Evolutionary conservation across 2,329 filamentous ascomycete species (phyloP).

Genomic region (Dichotomopilus funicola): DNA sequence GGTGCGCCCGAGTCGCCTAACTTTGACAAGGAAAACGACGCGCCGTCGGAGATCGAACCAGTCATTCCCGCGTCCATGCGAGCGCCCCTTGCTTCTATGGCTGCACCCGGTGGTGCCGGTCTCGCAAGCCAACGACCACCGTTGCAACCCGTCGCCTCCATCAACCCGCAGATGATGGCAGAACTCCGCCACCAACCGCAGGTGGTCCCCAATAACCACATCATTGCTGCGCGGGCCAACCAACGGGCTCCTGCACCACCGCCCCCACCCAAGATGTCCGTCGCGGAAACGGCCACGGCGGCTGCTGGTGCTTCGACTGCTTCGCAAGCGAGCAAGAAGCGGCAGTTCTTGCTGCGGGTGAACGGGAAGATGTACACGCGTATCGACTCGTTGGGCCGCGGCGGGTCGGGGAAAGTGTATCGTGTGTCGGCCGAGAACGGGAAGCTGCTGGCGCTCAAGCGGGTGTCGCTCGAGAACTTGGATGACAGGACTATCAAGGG

Average conservation of each 20-base stretch:
- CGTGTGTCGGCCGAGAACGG: slow-evolving; percentile 95
- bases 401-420: slow-evolving; percentile 91
- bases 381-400: slow-evolving; percentile 83
- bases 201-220: slow-evolving; percentile 45
- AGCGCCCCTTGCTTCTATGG: slow-evolving; percentile 32
- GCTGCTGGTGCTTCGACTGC: slow-evolving; percentile 74
- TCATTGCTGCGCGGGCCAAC: background rate
- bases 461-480: slow-evolving; percentile 82
- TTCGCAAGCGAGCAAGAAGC: slow-evolving; percentile 60
- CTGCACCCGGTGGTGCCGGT: background rate
- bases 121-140: slow-evolving; percentile 45
- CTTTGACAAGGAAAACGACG: slow-evolving; percentile 81
- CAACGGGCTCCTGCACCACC: slow-evolving; percentile 60
- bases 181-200: slow-evolving; percentile 40
- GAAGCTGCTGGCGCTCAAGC: slow-evolving; percentile 89
- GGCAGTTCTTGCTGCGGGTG: slow-evolving; percentile 75
- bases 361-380: slow-evolving; percentile 89
- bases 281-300: slow-evolving; percentile 83
- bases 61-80: background rate
- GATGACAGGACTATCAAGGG: slow-evolving; percentile 78
- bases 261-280: slow-evolving; percentile 90
- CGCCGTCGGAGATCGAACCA: slow-evolving; percentile 40
- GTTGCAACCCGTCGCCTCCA: slow-evolving; percentile 44
- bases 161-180: slow-evolving; percentile 15
- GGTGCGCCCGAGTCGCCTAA: slow-evolving; percentile 52